These are phyloP conservation scores for Cornus suecica DNA, from an alignment of 148 eudicot genomes.

Conservation along the genomic window DNA sequence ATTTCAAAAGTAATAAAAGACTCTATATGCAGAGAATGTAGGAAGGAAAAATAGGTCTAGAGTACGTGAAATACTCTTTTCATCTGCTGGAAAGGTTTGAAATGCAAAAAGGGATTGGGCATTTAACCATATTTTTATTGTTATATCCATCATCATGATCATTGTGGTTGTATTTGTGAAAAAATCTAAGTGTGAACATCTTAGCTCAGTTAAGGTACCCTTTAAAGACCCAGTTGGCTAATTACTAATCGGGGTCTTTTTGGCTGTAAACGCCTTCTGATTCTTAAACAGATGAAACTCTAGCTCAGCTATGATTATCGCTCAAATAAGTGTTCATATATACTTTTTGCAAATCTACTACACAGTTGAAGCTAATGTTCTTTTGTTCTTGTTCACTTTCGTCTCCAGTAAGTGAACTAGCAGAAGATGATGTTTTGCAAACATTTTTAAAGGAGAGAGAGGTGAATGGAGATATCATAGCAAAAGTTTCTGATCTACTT, in stretches of 20 bases:
- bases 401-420: constrained; percentile 18
- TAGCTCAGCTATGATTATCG: too few species aligned
- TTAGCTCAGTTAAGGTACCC: too few species aligned
- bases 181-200: neutral
- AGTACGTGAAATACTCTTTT: neutral
- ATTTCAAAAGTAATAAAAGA: too few species aligned
- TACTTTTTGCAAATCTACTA: neutral
- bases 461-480: constrained; percentile 22
- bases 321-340: too few species aligned
- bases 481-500: constrained; percentile 27
- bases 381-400: neutral
- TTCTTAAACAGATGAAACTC: neutral
- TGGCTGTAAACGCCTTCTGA: neutral
- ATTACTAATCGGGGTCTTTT: neutral
- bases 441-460: constrained; percentile 25
- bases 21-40: neutral
- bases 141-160: neutral
- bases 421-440: constrained; percentile 20
- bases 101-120: neutral
- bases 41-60: neutral
- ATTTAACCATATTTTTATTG: too few species aligned
- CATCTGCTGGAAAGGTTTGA: neutral
- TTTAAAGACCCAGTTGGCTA: neutral
- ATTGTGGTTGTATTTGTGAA: neutral
- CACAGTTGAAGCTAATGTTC: neutral